Conservation (phyloP, 306 rosid species). For the Ammopiptanthus mongolicus region DNA sequence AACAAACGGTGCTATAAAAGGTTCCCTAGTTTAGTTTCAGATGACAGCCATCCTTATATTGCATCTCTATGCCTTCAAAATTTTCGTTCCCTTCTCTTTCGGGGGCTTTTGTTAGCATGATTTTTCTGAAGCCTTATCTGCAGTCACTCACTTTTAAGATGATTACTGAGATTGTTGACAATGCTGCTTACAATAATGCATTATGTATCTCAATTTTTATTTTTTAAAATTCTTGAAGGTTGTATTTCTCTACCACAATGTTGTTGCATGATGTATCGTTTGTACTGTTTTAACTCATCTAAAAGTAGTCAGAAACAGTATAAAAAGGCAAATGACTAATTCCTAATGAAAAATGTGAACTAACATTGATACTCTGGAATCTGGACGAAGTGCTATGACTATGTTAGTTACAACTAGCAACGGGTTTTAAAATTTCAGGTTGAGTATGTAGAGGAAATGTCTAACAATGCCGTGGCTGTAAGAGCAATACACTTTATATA, state of each 20-base stretch:
- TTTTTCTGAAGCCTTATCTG: background rate
- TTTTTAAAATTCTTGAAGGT: no score
- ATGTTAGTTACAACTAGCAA: background rate
- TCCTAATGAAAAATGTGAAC: no score
- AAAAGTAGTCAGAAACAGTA: no score
- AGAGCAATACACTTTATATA: background rate
- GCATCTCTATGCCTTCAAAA: background rate
- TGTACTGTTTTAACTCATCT: no score
- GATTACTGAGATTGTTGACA: no score
- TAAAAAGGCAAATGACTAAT: no score
- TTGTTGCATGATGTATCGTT: no score
- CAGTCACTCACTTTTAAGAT: background rate
- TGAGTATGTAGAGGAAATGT: background rate
- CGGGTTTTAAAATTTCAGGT: background rate
- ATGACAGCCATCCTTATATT: slow-evolving; percentile 9
- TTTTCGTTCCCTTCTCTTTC: background rate
- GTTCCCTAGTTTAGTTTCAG: slow-evolving; percentile 3
- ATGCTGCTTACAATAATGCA: no score
- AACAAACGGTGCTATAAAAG: slow-evolving; percentile 9
- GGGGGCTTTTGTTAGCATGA: background rate
- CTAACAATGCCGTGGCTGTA: background rate
- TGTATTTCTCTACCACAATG: no score
- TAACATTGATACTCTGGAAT: no score
- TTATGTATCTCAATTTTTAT: no score
- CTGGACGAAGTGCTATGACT: no score